These are phyloP conservation scores for Rhodosporidiobolus odoratus DNA, from an alignment of 768 basidiomycete genomes.

Conservation along the genomic window DNA sequence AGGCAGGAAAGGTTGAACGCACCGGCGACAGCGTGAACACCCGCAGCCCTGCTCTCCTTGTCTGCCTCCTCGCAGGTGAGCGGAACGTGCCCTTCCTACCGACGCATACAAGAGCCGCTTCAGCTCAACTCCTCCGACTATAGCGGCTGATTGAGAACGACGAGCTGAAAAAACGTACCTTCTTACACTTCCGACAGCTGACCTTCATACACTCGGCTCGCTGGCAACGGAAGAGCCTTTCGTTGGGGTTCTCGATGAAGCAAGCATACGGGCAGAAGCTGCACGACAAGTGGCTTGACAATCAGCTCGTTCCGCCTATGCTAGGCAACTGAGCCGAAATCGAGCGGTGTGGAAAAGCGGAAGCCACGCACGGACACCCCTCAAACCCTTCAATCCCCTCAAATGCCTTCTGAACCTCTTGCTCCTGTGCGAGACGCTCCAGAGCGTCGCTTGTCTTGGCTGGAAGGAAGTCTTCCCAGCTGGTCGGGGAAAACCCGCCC, in stretches of 20 bases:
- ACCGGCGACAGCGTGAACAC: constrained; percentile 44
- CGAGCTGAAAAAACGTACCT: constrained; percentile 7
- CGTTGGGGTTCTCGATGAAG: constrained; percentile 36
- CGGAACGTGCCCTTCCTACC: constrained; percentile 46
- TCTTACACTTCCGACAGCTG: constrained; percentile 37
- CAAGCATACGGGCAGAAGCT: constrained; percentile 38
- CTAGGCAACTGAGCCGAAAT: neutral
- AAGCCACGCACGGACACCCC: constrained; percentile 29
- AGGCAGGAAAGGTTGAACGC: no score
- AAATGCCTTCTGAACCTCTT: constrained; percentile 32
- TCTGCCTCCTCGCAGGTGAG: constrained; percentile 46
- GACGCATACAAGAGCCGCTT: no score
- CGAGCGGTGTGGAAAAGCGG: neutral
- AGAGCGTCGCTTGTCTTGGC: constrained; percentile 18
- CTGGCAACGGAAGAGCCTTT: constrained; percentile 36
- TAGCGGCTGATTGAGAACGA: neutral
- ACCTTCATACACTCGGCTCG: constrained; percentile 34
- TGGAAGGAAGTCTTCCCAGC: constrained; percentile 14
- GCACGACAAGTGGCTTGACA: neutral
- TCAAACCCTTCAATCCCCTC: constrained; percentile 31
- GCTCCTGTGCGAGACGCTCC: constrained; percentile 28
- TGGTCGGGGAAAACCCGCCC: constrained; percentile 3
- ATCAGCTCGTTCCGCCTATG: neutral
- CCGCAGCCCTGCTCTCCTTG: constrained; percentile 44
- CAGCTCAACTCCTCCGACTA: neutral